Conservation (phyloP, 352 stramenopile genomes). For the Phytophthora citricola region DNA sequence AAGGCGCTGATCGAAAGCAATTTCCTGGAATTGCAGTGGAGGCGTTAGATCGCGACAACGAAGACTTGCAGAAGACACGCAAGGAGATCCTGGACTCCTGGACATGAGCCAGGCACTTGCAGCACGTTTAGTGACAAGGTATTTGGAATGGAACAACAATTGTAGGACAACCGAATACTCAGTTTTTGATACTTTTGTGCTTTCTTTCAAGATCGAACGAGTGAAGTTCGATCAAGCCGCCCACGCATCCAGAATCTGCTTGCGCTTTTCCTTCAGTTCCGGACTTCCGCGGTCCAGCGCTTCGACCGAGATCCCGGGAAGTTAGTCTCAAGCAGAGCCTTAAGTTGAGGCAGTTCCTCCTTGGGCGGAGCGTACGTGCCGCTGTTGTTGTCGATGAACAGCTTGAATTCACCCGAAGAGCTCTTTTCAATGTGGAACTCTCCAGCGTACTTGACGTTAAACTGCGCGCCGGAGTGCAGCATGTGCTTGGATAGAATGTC, state of each 20-base stretch:
- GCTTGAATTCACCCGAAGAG: constrained; percentile 18
- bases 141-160: too few species aligned
- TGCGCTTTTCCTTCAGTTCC: constrained; percentile 27
- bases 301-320: constrained; percentile 36
- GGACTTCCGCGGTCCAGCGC: constrained; percentile 29
- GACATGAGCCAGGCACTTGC: too few species aligned
- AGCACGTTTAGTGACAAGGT: neutral
- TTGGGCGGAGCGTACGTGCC: constrained; percentile 41
- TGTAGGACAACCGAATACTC: neutral
- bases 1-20: constrained; percentile 48
- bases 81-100: constrained; percentile 45
- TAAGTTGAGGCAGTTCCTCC: constrained; percentile 33
- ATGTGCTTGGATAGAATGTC: constrained; percentile 52
- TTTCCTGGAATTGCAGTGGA: constrained; percentile 42
- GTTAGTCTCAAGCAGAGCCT: constrained; percentile 37
- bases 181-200: neutral
- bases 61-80: constrained; percentile 23
- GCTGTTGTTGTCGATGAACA: constrained; percentile 52
- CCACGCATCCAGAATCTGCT: constrained; percentile 40
- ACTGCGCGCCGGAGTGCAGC: constrained; percentile 35
- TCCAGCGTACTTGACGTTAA: constrained; percentile 40
- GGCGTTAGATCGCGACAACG: constrained; percentile 37
- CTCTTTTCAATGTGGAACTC: constrained; percentile 42
- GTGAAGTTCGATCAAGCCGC: neutral
- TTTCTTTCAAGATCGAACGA: too few species aligned